Conservation (phyloP, 2,329 filamentous ascomycete species). For the Rhinocladiella similis region DNA sequence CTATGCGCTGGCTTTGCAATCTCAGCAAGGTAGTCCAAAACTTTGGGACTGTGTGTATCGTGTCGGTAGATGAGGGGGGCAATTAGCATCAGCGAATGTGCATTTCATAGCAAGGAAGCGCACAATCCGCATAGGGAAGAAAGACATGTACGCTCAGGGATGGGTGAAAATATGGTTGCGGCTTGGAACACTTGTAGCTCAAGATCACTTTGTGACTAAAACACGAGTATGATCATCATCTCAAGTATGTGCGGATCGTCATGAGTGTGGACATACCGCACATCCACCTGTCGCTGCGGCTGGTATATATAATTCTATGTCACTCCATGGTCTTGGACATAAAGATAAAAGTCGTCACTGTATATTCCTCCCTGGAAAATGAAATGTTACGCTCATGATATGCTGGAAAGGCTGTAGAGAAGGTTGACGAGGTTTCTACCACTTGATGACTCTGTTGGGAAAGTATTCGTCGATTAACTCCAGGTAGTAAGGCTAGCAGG, state of each 20-base stretch:
- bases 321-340: background rate
- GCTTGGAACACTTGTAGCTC: no score
- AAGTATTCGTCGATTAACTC: constrained; percentile 76
- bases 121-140: no score
- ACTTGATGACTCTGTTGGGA: constrained; percentile 66
- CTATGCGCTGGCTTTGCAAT: no score
- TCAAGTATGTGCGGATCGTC: background rate
- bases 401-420: background rate
- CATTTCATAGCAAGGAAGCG: no score
- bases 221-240: background rate
- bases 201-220: no score
- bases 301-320: background rate
- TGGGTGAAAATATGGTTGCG: no score
- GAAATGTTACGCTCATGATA: background rate
- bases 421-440: constrained; percentile 49
- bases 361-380: background rate
- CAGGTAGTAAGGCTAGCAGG: constrained; percentile 63
- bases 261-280: background rate
- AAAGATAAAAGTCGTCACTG: background rate
- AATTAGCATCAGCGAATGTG: no score
- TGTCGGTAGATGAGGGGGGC: no score
- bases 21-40: background rate
- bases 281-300: background rate
- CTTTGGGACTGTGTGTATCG: background rate
- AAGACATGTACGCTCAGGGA: no score